phyloP scores from a whole-genome alignment of 1,139 yeast species.

The Debaryomyces coudertii region DNA sequence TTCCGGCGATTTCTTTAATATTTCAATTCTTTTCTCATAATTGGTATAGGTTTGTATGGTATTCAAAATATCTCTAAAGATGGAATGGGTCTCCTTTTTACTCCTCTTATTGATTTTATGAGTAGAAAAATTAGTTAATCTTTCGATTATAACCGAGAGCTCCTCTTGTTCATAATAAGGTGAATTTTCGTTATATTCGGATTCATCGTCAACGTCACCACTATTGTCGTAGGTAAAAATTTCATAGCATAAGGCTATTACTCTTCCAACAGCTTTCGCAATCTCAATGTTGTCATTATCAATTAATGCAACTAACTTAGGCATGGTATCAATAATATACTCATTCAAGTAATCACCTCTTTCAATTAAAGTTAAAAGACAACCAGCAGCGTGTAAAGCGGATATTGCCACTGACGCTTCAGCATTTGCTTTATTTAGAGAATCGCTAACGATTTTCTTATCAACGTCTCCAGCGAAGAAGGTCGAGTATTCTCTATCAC shows the following conservation, averaged over 20 bases:
- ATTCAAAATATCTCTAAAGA: conserved; percentile 61
- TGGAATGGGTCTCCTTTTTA: conserved; percentile 60
- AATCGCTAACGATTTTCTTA: conserved; percentile 41
- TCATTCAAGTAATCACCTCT: conserved; percentile 48
- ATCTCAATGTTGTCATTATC: conserved; percentile 44
- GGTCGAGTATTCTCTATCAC: conserved; percentile 50
- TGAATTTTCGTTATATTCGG: conserved; percentile 46
- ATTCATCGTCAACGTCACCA: conserved; percentile 39
- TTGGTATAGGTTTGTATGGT: conserved; percentile 53
- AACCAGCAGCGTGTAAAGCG: conserved; percentile 52
- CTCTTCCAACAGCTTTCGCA: conserved; percentile 59
- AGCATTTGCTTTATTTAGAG: conserved; percentile 31
- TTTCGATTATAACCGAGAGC: conserved; percentile 45
- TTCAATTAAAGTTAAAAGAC: conserved; percentile 46
- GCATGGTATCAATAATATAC: conserved; percentile 37
- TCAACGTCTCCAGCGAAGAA: conserved; percentile 42
- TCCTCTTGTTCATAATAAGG: conserved; percentile 66
- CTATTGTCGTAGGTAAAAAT: conserved; percentile 49
- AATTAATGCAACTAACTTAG: conserved; percentile 43
- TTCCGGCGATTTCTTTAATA: conserved; percentile 38
- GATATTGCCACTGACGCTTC: conserved; percentile 47
- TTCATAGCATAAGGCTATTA: conserved; percentile 66
- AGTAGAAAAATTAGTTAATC: conserved; percentile 55
- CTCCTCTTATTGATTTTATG: conserved; percentile 64
- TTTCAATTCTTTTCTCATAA: conserved; percentile 39